Evolutionary conservation across 129 eudicot species (phyloP).

Genomic region (Flaveria brownii): DNA sequence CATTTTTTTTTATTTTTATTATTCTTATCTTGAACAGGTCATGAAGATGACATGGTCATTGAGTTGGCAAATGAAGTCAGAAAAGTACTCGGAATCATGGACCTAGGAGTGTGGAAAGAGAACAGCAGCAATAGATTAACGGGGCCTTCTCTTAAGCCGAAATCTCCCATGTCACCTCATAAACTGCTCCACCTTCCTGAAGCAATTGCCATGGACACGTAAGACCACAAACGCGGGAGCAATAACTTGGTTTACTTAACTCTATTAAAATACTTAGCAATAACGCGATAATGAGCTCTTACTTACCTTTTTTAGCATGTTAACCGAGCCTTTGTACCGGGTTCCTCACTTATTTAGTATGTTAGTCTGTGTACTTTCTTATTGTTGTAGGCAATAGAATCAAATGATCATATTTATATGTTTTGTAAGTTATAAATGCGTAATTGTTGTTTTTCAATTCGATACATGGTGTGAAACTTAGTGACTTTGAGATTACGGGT

Average conservation of each 20-base stretch:
- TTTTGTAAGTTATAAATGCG: not conserved
- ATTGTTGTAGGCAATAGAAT: conserved; percentile 23
- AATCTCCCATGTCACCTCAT: conserved; percentile 49
- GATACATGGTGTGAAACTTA: not conserved
- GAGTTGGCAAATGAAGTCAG: conserved; percentile 96
- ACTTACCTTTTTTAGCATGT: conserved; percentile 13
- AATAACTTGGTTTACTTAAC: conserved; percentile 25
- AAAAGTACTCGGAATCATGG: conserved; percentile 55
- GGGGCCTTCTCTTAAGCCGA: conserved; percentile 49
- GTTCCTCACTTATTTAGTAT: conserved; percentile 8
- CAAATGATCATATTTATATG: conserved; percentile 4
- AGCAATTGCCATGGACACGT: conserved; percentile 69
- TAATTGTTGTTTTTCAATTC: not conserved
- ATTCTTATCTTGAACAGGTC: conserved; percentile 44
- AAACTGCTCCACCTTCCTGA: conserved; percentile 46
- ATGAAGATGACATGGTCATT: conserved; percentile 82
- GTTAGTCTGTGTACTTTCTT: conserved; percentile 28
- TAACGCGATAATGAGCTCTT: not conserved
- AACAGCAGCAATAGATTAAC: conserved; percentile 41
- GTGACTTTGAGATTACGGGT: no score
- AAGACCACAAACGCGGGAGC: not conserved
- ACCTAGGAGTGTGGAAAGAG: conserved; percentile 44
- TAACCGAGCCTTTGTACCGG: conserved; percentile 23
- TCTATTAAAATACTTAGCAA: conserved; percentile 12
- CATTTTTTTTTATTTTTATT: not conserved